Percentiles rank a stretch among this genome's conserved stretches.
Conservation (phyloP, 2,329 filamentous ascomycete species). For the Beauveria brongniartii region DNA sequence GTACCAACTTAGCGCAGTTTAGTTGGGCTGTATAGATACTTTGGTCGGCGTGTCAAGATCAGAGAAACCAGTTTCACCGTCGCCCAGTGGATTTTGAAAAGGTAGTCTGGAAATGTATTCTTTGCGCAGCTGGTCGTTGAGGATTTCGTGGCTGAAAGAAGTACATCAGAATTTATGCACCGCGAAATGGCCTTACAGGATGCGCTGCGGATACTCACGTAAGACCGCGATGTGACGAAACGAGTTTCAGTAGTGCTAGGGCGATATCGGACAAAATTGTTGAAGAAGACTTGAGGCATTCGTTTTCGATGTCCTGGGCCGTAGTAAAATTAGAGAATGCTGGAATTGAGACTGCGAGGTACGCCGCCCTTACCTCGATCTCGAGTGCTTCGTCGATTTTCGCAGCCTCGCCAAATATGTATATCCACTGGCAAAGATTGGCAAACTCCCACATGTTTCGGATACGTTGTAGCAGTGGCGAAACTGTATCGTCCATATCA, state of each 20-base stretch:
- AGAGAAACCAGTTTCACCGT: slow-evolving; percentile 66
- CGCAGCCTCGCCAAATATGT: slow-evolving; percentile 78
- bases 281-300: slow-evolving; percentile 76
- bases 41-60: slow-evolving; percentile 79
- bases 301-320: slow-evolving; percentile 71
- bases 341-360: not conserved
- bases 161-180: not conserved
- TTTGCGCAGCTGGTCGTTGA: slow-evolving; percentile 86
- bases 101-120: slow-evolving; percentile 82
- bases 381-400: slow-evolving; percentile 86
- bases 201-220: slow-evolving; percentile 52
- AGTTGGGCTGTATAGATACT: slow-evolving; percentile 32
- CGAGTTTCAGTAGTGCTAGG: slow-evolving; percentile 78
- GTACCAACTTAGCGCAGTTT: not conserved
- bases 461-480: slow-evolving; percentile 53
- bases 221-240: slow-evolving; percentile 86
- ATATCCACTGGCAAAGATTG: slow-evolving; percentile 87
- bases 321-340: not conserved
- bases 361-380: slow-evolving; percentile 60
- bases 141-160: slow-evolving; percentile 63
- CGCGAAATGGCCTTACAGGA: no score
- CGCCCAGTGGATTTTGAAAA: slow-evolving; percentile 74
- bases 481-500: slow-evolving; percentile 7
- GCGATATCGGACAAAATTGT: slow-evolving; percentile 72
- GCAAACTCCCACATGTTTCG: slow-evolving; percentile 95